Percentiles rank a stretch among this genome's conserved stretches.
Conservation (phyloP, 495 filamentous ascomycete species). For the Neurospora tetrasperma region DNA sequence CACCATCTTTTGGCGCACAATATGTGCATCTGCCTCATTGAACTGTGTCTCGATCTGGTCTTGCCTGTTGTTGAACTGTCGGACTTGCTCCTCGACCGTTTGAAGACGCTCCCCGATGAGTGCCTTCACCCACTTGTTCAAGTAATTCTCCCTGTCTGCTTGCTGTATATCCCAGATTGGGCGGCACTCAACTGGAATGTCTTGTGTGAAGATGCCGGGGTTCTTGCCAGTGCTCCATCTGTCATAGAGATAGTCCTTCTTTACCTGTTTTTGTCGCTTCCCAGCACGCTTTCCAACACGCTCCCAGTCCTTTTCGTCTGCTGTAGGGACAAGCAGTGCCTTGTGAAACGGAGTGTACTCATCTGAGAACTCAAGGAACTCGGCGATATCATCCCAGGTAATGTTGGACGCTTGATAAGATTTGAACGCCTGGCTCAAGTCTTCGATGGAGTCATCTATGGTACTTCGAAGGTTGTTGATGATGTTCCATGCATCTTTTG, state of each 20-base stretch:
- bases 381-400: constrained; percentile 30
- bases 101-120: constrained; percentile 41
- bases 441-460: too few species aligned
- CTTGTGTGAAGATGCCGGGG: too few species aligned
- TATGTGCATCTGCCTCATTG: constrained; percentile 34
- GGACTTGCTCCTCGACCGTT: constrained; percentile 25
- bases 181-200: too few species aligned
- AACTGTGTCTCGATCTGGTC: constrained; percentile 29
- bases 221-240: too few species aligned
- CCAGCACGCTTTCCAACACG: constrained; percentile 17
- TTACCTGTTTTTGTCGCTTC: constrained; percentile 30
- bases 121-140: constrained; percentile 35
- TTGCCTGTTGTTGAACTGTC: constrained; percentile 35
- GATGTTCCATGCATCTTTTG: constrained; percentile 20
- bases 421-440: too few species aligned
- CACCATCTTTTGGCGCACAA: constrained; percentile 47
- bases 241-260: constrained; percentile 36
- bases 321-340: constrained; percentile 41
- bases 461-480: too few species aligned
- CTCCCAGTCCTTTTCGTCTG: constrained; percentile 31
- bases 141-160: too few species aligned
- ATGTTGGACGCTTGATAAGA: too few species aligned
- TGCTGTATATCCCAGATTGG: too few species aligned
- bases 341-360: constrained; percentile 40
- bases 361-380: constrained; percentile 52